Base-by-base conservation (phyloP, 129 eudicot species). In the Ambrosia trifida region DNA sequence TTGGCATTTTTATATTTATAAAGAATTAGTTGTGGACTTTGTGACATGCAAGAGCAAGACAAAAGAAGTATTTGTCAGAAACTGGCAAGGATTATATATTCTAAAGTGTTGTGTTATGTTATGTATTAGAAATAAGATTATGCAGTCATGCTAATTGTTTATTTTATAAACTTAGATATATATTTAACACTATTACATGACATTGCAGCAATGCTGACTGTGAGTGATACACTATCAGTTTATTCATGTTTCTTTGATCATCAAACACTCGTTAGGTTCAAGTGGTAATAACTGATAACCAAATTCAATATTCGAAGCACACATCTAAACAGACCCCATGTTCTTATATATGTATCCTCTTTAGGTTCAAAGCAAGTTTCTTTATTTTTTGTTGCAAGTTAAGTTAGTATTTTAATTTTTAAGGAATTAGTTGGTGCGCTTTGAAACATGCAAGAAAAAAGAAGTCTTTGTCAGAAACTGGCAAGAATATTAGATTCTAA, bases 201-300 rank as follows among this genome's bases (percentile, higher is more conserved):
- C 61, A 30, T 76, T 66, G 58, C 84, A 82, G 87, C 90, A 46
- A 65, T 85, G 80, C 69, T 85, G 85, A 24, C 1, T 24, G 28
- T 24, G 52, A 46, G 16, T 17, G 6, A 20, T 24, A 19, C 4
- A 6, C 0, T 52, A 16, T 9, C 7, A 17, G 11, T 19, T 52
- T 3, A n/a, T 19, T n/a, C n/a, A n/a, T n/a, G 24, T 14, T n/a
- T 49, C 8, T 4, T 4, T n/a, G 1, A 49, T 49, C 18, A 5
- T 49, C 17, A 49, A 49, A 40, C 44, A 10, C 44, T 2, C 43
- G 5, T 9, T 38, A 38, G 43, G 43, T 38, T 38, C 43, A 38
- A 9, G 43, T 9, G 43, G 10, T 38, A 2, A 36, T 36, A 9
- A 38, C 6, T 2, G n/a, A n/a, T n/a, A n/a, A n/a, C n/a, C n/a